Conservation (phyloP, 208 protist genomes). For the Entamoeba invadens region DNA sequence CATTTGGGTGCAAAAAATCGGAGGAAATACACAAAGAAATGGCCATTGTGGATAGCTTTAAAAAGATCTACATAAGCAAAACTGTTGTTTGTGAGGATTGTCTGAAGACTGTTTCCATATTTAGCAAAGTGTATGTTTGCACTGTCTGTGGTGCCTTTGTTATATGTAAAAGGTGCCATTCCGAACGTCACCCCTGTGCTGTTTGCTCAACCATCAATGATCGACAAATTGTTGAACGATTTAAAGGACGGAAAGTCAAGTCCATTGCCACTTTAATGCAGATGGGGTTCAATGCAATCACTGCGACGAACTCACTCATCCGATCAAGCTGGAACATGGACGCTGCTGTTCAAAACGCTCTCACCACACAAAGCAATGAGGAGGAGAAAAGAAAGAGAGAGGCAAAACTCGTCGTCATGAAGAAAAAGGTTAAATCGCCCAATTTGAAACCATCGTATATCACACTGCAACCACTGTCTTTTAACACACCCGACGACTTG, state of each 20-base stretch:
- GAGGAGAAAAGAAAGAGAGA: background rate
- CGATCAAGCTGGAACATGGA: background rate
- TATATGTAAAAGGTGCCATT: background rate
- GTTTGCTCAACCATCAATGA: background rate
- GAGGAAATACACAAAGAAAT: background rate
- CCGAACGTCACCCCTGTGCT: background rate
- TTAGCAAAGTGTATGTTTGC: background rate
- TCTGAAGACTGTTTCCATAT: background rate
- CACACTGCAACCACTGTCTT: background rate
- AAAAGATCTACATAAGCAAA: background rate
- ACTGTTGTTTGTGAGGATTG: background rate
- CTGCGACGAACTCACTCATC: background rate
- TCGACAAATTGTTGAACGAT: background rate
- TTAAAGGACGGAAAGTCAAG: background rate
- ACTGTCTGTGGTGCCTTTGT: background rate
- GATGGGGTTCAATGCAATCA: background rate
- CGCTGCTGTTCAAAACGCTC: background rate
- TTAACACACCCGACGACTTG: background rate
- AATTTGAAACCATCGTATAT: background rate
- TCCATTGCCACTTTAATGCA: background rate
- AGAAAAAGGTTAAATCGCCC: background rate
- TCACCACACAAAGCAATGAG: background rate
- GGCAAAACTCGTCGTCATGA: background rate
- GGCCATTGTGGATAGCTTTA: background rate
- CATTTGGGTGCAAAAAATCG: background rate